Percentiles rank a stretch among this genome's conserved stretches.
These are phyloP conservation scores for Cordyceps tenuipes DNA, from an alignment of 2,329 filamentous ascomycete species.

Conservation along the genomic window DNA sequence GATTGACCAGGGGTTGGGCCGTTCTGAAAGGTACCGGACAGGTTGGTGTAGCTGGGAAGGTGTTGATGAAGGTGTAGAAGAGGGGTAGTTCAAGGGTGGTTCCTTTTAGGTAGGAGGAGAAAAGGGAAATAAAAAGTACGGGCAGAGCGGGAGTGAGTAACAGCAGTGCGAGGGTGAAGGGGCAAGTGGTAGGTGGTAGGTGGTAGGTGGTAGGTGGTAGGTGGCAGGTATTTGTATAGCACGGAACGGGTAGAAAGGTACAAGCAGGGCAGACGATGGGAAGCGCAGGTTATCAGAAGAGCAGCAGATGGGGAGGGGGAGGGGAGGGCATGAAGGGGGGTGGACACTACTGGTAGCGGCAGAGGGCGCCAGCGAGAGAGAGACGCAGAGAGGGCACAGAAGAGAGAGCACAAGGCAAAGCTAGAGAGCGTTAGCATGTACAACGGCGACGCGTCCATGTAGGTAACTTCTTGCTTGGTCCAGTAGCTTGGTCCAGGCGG, in stretches of 20 bases:
- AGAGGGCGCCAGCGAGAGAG: too few species aligned
- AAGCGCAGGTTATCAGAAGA: slow-evolving; percentile 6
- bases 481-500: background rate
- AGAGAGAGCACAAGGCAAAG: slow-evolving; percentile 1
- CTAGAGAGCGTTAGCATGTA: background rate
- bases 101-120: slow-evolving; percentile 5
- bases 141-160: background rate
- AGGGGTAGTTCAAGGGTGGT: slow-evolving; percentile 3
- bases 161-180: background rate
- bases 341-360: background rate
- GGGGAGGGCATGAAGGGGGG: slow-evolving; percentile 9
- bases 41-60: slow-evolving; percentile 9
- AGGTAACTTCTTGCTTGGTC: too few species aligned
- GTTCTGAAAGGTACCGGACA: background rate
- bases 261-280: background rate
- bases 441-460: slow-evolving; percentile 2
- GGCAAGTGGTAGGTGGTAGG: too few species aligned
- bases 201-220: background rate
- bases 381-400: too few species aligned
- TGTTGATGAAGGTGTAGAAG: slow-evolving; percentile 13
- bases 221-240: background rate
- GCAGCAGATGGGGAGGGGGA: slow-evolving; percentile 8
- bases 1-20: background rate
- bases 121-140: background rate
- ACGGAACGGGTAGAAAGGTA: background rate